phyloP scores from a whole-genome alignment of 768 basidiomycete species.

The Ramaria rubella region DNA sequence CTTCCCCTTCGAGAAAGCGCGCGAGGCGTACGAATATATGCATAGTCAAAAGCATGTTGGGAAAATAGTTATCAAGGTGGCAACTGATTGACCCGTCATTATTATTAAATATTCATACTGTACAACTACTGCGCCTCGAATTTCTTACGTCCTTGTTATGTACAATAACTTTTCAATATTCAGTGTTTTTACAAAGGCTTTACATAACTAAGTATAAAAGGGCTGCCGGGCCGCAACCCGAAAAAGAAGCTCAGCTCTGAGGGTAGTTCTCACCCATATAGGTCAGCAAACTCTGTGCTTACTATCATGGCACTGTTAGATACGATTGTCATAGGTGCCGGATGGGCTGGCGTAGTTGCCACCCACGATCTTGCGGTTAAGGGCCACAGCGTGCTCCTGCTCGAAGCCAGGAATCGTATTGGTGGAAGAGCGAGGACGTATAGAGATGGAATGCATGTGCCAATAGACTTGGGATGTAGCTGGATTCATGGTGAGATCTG shows the following conservation, averaged over 20 bases:
- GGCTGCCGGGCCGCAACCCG: too few relatives aligned
- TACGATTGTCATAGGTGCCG: conserved; percentile 14
- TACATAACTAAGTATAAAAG: too few relatives aligned
- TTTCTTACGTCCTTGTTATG: too few relatives aligned
- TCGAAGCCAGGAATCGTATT: conserved; percentile 13
- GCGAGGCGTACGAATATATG: conserved; percentile 46
- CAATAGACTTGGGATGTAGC: conserved; percentile 7
- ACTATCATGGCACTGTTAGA: too few relatives aligned
- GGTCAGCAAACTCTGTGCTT: too few relatives aligned
- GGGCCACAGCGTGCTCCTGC: conserved; percentile 13
- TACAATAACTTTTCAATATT: too few relatives aligned
- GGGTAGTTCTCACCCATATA: too few relatives aligned
- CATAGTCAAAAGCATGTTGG: conserved; percentile 53
- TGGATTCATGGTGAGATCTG: neutral
- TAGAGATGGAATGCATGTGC: neutral
- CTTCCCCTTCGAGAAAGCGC: conserved; percentile 49
- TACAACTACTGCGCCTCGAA: too few relatives aligned
- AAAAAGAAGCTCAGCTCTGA: too few relatives aligned
- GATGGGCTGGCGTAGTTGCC: conserved; percentile 14
- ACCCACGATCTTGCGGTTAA: conserved; percentile 12
- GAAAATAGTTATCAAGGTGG: conserved; percentile 50
- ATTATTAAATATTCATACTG: too few relatives aligned
- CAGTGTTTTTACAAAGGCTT: too few relatives aligned
- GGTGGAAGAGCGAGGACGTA: conserved; percentile 6
- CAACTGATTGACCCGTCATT: too few relatives aligned